Evolutionary conservation across 805 yeast species (phyloP).

Genomic region (Cyberlindnera meyerae): DNA sequence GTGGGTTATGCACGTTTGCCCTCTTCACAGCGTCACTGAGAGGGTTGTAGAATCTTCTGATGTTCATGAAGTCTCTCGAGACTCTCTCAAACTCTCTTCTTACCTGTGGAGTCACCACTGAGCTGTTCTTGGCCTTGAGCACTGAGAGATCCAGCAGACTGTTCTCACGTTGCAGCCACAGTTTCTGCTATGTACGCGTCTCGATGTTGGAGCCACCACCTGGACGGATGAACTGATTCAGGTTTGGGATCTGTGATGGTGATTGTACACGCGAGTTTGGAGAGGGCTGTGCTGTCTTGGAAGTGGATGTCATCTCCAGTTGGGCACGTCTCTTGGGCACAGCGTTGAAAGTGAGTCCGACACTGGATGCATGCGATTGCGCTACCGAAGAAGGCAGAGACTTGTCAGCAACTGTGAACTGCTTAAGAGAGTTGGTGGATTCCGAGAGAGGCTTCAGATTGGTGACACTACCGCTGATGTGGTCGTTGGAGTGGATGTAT

Average conservation of each 20-base stretch:
- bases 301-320: conserved; percentile 8
- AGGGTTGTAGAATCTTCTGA: conserved; percentile 68
- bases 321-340: conserved; percentile 12
- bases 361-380: conserved; percentile 19
- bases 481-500: conserved; percentile 28
- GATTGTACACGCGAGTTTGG: conserved; percentile 17
- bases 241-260: conserved; percentile 29
- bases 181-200: conserved; percentile 75
- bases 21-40: conserved; percentile 58
- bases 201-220: conserved; percentile 38
- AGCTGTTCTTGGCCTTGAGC: conserved; percentile 10
- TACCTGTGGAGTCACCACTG: conserved; percentile 39
- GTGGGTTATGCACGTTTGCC: conserved; percentile 27
- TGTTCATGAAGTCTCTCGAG: conserved; percentile 66
- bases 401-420: conserved; percentile 17
- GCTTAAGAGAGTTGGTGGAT: conserved; percentile 22
- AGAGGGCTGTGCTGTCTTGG: conserved; percentile 20
- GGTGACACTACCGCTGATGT: conserved; percentile 16
- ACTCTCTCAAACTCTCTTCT: conserved; percentile 76
- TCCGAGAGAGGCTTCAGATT: conserved; percentile 10
- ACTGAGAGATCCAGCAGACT: conserved; percentile 52
- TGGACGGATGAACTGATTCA: conserved; percentile 36
- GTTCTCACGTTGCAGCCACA: conserved; percentile 80
- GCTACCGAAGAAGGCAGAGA: conserved; percentile 5
- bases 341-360: conserved; percentile 21